phyloP scores from a whole-genome alignment of 257 asterid genomes.

The Capsicum pubescens region DNA sequence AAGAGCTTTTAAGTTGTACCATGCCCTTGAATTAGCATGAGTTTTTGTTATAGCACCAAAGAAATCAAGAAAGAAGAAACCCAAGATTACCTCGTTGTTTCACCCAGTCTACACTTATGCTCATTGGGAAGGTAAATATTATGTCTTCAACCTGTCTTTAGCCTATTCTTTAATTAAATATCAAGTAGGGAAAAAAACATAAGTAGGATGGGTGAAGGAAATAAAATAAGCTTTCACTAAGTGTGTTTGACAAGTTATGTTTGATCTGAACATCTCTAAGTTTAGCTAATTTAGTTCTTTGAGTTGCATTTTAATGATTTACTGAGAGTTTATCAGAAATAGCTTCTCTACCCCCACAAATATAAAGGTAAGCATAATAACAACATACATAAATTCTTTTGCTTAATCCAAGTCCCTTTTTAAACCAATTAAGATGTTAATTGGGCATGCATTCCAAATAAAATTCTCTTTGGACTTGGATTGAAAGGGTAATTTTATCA shows the following conservation, averaged over 20 bases:
- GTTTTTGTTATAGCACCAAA: too few relatives aligned
- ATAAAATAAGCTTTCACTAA: neutral
- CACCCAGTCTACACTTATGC: conserved; percentile 33
- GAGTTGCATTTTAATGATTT: neutral
- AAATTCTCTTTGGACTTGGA: neutral
- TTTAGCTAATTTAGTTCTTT: too few relatives aligned
- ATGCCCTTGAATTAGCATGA: too few relatives aligned
- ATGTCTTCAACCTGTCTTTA: neutral
- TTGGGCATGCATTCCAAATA: too few relatives aligned
- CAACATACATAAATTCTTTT: too few relatives aligned
- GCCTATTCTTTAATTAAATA: neutral
- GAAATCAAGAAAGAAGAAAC: conserved; percentile 27
- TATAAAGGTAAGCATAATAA: too few relatives aligned
- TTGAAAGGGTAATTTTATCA: neutral
- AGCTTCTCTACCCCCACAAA: too few relatives aligned
- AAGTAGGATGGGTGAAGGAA: neutral
- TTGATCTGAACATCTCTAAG: neutral
- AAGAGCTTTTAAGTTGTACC: too few relatives aligned
- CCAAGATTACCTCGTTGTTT: conserved; percentile 31
- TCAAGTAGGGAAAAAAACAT: too few relatives aligned
- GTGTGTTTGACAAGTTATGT: neutral
- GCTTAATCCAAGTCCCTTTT: too few relatives aligned
- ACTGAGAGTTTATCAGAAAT: too few relatives aligned
- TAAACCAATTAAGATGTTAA: too few relatives aligned
- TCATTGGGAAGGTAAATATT: conserved; percentile 46